Evolutionary conservation across 495 filamentous ascomycete genomes (phyloP).

Genomic region (Usnea hakonensis): DNA sequence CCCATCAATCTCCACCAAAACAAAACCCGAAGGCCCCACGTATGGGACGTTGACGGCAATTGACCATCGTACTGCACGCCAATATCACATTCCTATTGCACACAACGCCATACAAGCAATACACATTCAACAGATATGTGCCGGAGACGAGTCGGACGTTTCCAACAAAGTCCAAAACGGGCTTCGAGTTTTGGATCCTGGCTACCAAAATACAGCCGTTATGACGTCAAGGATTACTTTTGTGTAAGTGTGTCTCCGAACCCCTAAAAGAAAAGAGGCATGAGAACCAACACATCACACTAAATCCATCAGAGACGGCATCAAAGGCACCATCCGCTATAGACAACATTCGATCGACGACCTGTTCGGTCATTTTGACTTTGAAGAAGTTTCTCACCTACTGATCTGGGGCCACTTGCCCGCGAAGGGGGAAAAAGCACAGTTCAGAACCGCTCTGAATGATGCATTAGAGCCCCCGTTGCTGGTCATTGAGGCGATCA

Average conservation of each 20-base stretch:
- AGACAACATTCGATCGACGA: slow-evolving; percentile 38
- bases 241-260: slow-evolving; percentile 18
- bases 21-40: too few relatives aligned
- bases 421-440: slow-evolving; percentile 30
- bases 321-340: slow-evolving; percentile 36
- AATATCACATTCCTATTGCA: slow-evolving; percentile 10
- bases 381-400: slow-evolving; percentile 38
- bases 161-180: slow-evolving; percentile 19
- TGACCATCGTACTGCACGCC: slow-evolving; percentile 6
- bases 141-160: background rate
- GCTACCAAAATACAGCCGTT: slow-evolving; percentile 42
- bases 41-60: too few relatives aligned
- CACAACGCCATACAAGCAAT: slow-evolving; percentile 11
- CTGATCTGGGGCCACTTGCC: slow-evolving; percentile 43
- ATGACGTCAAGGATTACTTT: slow-evolving; percentile 38
- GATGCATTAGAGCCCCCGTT: background rate
- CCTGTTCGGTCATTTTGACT: slow-evolving; percentile 34
- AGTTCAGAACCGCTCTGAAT: slow-evolving; percentile 30
- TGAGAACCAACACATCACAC: background rate
- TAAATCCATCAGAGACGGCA: slow-evolving; percentile 25
- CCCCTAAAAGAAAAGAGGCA: background rate
- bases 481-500: slow-evolving; percentile 13
- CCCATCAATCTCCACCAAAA: too few relatives aligned
- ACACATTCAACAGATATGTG: background rate
- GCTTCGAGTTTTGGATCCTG: slow-evolving; percentile 39